Evolutionary conservation across 2,329 filamentous ascomycete species (phyloP), one percentile per base, ranked within the genome.

Genomic region (Dothistroma pini): DNA sequence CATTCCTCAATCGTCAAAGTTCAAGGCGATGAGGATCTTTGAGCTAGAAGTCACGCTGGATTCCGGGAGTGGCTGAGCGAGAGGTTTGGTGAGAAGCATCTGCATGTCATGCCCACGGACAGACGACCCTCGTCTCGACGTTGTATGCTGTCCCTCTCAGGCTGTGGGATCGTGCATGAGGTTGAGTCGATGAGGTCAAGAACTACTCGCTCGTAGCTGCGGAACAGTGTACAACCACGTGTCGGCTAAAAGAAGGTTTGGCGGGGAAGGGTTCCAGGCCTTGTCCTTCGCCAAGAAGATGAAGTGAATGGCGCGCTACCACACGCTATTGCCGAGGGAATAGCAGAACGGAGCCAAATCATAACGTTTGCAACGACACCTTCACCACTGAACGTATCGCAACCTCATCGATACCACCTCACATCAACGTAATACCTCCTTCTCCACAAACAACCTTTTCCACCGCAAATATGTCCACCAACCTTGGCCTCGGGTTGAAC

Each of bases 401-500:
- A 9, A 44, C 8, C 25, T 44, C n/a, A n/a, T 44, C n/a, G n/a
- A 44, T 41, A 41, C 41, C 16, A n/a, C n/a, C 14, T 5, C 41
- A 44, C 9, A 44, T 19, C 41, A 44, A 44, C 14, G 16, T n/a
- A 6, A 38, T 14, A 11, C 9, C 35, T 11, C 16, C 35, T 12
- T 16, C 35, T 8, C 35, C 11, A 12, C 35, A 16, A 38, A 10
- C 16, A 5, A 12, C 35, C 35, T 38, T 11, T 3, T 29, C 29
- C 52, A 55, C 11, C 53, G n/a, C 35, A 9, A 55, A 38, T 7
- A 56, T 56, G 54, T 48, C 54, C n/a, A 31, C 54, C 38, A 44
- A 38, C 38, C 54, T 56, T 4, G 54, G 54, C n/a, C 54, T 56
- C 38, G 35, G 38, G 8, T 9, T 44, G 41, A 44, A 56, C 21